phyloP scores from a whole-genome alignment of 2,329 filamentous ascomycete species.

The Nemania bipapillata region DNA sequence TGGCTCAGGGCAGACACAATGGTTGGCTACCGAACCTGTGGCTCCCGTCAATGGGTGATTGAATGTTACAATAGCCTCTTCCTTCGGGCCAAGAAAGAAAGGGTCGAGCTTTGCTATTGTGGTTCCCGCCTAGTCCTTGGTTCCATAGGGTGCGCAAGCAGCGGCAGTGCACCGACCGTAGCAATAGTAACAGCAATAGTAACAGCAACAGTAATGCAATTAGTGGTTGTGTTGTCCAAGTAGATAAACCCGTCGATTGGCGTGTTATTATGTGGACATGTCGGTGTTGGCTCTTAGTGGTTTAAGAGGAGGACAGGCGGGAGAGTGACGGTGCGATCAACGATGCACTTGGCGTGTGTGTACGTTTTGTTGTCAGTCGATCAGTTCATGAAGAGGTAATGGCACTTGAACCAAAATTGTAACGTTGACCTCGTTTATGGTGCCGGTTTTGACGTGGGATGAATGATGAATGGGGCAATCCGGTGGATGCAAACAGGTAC shows the following conservation, averaged over 20 bases:
- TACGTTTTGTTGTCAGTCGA: conserved; percentile 1
- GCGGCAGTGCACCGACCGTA: not conserved
- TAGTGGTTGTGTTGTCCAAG: not conserved
- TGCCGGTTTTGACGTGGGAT: conserved; percentile 38
- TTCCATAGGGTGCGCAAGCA: not conserved
- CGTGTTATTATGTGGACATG: not conserved
- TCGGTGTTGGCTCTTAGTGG: not conserved
- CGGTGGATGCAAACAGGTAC: conserved; percentile 18
- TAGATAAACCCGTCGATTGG: no score
- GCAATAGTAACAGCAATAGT: no score
- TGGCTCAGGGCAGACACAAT: conserved; percentile 24
- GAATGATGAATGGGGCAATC: conserved; percentile 27
- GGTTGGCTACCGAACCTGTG: conserved; percentile 37
- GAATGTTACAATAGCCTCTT: conserved; percentile 2
- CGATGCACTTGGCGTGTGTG: not conserved
- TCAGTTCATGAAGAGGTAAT: not conserved
- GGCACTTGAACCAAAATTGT: conserved; percentile 37
- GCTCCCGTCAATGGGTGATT: conserved; percentile 22
- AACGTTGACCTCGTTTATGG: conserved; percentile 46
- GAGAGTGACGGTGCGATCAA: not conserved
- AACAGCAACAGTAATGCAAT: no score
- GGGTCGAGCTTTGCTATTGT: not conserved
- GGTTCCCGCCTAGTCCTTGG: not conserved
- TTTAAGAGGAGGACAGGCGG: not conserved
- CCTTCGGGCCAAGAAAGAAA: conserved; percentile 11